Conservation (phyloP, 371 early-diverging fungal genomes). For the Polyrhizophydium stewartii region DNA sequence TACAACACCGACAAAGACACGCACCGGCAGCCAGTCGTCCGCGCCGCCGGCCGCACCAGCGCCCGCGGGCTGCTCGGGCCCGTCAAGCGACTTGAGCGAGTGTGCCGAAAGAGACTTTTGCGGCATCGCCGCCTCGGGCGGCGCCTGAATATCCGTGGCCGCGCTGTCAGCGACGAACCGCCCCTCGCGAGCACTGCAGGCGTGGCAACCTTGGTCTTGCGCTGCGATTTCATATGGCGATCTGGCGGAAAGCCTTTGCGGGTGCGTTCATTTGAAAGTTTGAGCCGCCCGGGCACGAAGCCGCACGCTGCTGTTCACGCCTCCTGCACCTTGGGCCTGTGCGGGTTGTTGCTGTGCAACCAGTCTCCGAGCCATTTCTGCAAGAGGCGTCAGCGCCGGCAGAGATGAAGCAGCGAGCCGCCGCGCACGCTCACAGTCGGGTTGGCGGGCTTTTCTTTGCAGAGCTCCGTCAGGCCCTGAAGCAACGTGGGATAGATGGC, state of each 20-base stretch:
- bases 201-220: constrained; percentile 3
- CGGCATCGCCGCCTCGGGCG: neutral
- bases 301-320: neutral
- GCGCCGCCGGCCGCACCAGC: constrained; percentile 10
- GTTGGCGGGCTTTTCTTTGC: constrained; percentile 49
- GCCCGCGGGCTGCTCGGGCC: constrained; percentile 1
- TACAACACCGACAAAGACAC: too few relatives aligned
- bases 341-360: constrained; percentile 49
- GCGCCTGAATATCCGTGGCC: too few relatives aligned
- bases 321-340: neutral
- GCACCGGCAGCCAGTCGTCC: constrained; percentile 53
- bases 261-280: too few relatives aligned
- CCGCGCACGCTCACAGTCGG: constrained; percentile 42
- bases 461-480: constrained; percentile 44
- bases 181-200: too few relatives aligned
- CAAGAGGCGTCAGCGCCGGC: too few relatives aligned
- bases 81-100: constrained; percentile 20
- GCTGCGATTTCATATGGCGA: neutral
- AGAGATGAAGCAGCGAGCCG: too few relatives aligned
- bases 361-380: constrained; percentile 51
- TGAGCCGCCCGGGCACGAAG: too few relatives aligned
- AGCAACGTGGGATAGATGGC: constrained; percentile 43
- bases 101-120: constrained; percentile 17
- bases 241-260: too few relatives aligned
- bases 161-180: too few relatives aligned